Base-by-base conservation (phyloP, 257 asterid genomes). In the Primulina huaijiensis region DNA sequence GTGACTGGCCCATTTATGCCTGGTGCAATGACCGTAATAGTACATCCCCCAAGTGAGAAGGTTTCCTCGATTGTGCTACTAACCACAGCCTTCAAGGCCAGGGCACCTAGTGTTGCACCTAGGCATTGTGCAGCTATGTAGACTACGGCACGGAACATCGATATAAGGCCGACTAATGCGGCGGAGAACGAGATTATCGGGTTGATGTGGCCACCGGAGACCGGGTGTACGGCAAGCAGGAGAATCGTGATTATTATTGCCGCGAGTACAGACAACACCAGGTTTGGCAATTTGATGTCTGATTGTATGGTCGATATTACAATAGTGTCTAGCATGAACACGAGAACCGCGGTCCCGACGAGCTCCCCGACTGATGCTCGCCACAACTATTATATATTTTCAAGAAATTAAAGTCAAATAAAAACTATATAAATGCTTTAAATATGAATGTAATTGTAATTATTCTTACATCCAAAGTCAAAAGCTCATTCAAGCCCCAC, bases 201-300 rank as follows among this genome's bases (percentile, higher is more conserved):
- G 81, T 88, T 88, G 66, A 90, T 82, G 82, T 86, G 94, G 73
- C 94, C 97, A 0, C 97, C 97, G 53, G 97, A 90, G 34, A 90
- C 72, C 0, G 97, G 97, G 64, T 80, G 84, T 27, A 88, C 89
- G 0, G 96, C 96, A 0, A 90, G 78, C 56, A 86, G 87, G 71
- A 90, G 85, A 75, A 90, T 82, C 3, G 83, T 64, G 64, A 87
- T 73, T 63, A 76, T 77, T 34, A 90, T 63, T 9, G 90, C 89
- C 1, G 84, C 80, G 0, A 90, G 80, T 40, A 85, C 43, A 0
- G 97, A 82, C 27, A 85, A 55, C 0, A 88, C 69, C 7, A 90
- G 75, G 72, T 84, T 88, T 6, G 94, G 79, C 85, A 87, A 84
- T 74, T 84, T 82, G 61, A 76, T 67, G 34, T 82, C 82, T 2